Percentiles rank a stretch among this genome's conserved stretches.
Conservation (phyloP, 805 yeast genomes). For the Kluyveromyces aestuarii region DNA sequence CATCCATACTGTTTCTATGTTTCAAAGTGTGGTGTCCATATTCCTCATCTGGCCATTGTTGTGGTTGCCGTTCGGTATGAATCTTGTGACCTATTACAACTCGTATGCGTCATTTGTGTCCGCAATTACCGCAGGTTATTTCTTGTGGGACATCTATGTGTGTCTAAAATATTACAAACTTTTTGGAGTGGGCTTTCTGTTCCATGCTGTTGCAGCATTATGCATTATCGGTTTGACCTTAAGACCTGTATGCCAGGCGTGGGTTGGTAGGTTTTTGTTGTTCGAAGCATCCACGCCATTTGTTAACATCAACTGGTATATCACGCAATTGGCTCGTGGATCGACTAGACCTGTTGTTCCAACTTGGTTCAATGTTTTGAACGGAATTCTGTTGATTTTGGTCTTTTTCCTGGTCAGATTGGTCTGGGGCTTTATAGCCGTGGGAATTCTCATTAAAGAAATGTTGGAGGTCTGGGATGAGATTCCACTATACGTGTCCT, state of each 20-base stretch:
- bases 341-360: constrained; percentile 37
- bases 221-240: constrained; percentile 59
- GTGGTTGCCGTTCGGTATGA: constrained; percentile 39
- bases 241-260: constrained; percentile 68
- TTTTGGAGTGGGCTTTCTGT: constrained; percentile 73
- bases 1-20: constrained; percentile 81
- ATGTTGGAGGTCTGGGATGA: constrained; percentile 36
- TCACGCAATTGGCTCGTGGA: constrained; percentile 64
- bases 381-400: constrained; percentile 61
- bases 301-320: constrained; percentile 90
- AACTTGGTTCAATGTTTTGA: constrained; percentile 42
- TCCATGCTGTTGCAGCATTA: constrained; percentile 79
- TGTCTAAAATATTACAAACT: constrained; percentile 53
- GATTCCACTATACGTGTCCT: constrained; percentile 40
- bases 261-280: constrained; percentile 72
- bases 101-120: constrained; percentile 71
- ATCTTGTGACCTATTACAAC: constrained; percentile 58
- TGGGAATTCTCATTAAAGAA: constrained; percentile 40
- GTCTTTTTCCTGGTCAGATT: constrained; percentile 75
- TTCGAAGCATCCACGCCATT: constrained; percentile 92
- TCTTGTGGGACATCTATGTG: constrained; percentile 78
- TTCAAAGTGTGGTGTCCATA: constrained; percentile 67
- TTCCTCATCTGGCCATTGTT: constrained; percentile 51
- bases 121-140: constrained; percentile 74
- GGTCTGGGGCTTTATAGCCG: constrained; percentile 79